phyloP scores from a whole-genome alignment of 169 alveolate genomes.

The Cryptosporidium baileyi region DNA sequence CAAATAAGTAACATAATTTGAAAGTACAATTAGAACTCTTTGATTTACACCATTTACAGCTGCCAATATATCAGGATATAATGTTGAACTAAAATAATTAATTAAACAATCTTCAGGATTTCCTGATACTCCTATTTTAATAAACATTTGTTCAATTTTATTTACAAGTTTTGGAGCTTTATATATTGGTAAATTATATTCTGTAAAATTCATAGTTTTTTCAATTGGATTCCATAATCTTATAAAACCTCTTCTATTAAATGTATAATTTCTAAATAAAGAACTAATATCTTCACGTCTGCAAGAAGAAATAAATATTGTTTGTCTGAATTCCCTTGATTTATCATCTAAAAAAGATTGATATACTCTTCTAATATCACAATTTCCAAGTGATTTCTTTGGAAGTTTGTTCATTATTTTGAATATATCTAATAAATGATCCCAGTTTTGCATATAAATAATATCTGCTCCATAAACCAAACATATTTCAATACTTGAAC shows the following conservation, averaged over 20 bases:
- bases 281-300: constrained; percentile 41
- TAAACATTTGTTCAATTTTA: constrained; percentile 46
- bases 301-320: constrained; percentile 49
- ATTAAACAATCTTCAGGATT: constrained; percentile 25
- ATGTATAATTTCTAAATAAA: constrained; percentile 45
- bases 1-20: constrained; percentile 39
- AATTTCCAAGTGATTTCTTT: constrained; percentile 75
- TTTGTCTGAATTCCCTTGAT: constrained; percentile 75
- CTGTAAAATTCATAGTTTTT: background rate
- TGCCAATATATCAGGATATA: constrained; percentile 62
- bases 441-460: constrained; percentile 87
- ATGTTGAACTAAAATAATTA: background rate
- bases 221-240: constrained; percentile 63
- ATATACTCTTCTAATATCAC: constrained; percentile 76
- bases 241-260: constrained; percentile 72
- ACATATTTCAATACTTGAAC: constrained; percentile 86
- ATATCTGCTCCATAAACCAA: constrained; percentile 84
- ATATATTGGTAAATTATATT: constrained; percentile 5
- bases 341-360: constrained; percentile 75
- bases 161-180: constrained; percentile 26
- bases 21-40: constrained; percentile 29
- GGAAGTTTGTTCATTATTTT: constrained; percentile 76
- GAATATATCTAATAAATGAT: constrained; percentile 76
- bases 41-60: constrained; percentile 52
- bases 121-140: constrained; percentile 18